These are phyloP conservation scores for Huiozyma naganishii DNA, from an alignment of 805 yeast species.

Conservation along the genomic window DNA sequence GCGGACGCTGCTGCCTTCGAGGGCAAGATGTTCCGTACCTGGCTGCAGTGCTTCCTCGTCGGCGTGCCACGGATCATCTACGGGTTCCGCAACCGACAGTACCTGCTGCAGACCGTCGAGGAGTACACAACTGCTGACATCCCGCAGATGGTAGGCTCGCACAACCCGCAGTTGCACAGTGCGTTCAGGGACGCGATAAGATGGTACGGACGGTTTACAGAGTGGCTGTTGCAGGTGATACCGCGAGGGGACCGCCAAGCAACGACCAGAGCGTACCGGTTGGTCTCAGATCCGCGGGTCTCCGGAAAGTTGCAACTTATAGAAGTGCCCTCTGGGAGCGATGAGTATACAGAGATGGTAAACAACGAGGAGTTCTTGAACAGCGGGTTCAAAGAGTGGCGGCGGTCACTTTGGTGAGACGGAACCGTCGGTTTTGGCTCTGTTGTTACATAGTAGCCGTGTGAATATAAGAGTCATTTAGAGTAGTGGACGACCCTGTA, in stretches of 20 bases:
- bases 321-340: neutral
- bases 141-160: constrained; percentile 50
- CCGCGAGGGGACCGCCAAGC: neutral
- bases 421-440: too few species aligned
- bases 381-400: constrained; percentile 3
- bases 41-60: constrained; percentile 90
- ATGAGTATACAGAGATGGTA: neutral
- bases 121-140: constrained; percentile 66
- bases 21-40: constrained; percentile 63
- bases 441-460: neutral
- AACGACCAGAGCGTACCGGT: neutral
- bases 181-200: constrained; percentile 68
- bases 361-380: neutral
- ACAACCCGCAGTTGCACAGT: constrained; percentile 34
- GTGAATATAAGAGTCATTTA: neutral
- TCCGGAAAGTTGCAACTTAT: neutral
- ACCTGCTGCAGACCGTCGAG: constrained; percentile 56
- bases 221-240: constrained; percentile 2
- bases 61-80: constrained; percentile 73
- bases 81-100: constrained; percentile 74
- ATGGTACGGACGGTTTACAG: constrained; percentile 49
- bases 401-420: neutral
- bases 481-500: constrained; percentile 23
- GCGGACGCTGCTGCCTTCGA: constrained; percentile 58
- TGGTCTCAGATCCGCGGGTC: neutral